Evolutionary conservation across 2,329 filamentous ascomycete species (phyloP), one percentile per base, ranked within the genome.

Genomic region (Cordyceps javanica): DNA sequence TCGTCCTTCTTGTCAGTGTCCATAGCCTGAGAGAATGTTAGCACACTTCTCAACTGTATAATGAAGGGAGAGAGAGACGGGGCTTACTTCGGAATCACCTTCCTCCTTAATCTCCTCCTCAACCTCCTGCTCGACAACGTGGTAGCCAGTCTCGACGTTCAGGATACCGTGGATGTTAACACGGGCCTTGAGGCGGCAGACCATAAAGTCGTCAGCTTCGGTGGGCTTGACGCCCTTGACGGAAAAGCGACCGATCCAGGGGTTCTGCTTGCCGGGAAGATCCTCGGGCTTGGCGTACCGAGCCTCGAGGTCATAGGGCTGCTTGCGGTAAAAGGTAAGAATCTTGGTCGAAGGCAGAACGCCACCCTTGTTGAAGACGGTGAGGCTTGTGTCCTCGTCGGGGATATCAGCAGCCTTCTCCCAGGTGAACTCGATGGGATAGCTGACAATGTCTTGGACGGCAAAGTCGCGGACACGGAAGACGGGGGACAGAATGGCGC

Each of bases 391-490:
- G 73, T 97, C 94, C 81, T 99, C 94, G 67, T 99, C 94, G 26
- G 94, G 94, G 66, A 99, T 99, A 69, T 99, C 94, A 60, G 91
- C 86, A 26, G 93, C 95, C 82, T 97, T 96, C 81, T 99, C 94
- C 94, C 94, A 99, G 55, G 88, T 89, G 75, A 99, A 99, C 73
- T 99, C 93, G 72, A 99, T 96, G 50, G 94, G 94, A 79, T 97
- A 99, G 80, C 87, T 91, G 76, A 96, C 90, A 68, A 97, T 93
- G 74, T 99, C 94, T 81, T 97, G 91, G 60, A 97, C 88, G 65
- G 91, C 86, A 76, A 99, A 99, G 79, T 99, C 94, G 69, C 94
- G 91, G 70, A 99, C 94, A 72, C 93, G 91, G 88, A 99, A 97
- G 64, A 96, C 90, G 46, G 94, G 94, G 0, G 94, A 97, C 57